Base-by-base conservation (phyloP, 2,329 filamentous ascomycete species). In the Grosmannia huntii region DNA sequence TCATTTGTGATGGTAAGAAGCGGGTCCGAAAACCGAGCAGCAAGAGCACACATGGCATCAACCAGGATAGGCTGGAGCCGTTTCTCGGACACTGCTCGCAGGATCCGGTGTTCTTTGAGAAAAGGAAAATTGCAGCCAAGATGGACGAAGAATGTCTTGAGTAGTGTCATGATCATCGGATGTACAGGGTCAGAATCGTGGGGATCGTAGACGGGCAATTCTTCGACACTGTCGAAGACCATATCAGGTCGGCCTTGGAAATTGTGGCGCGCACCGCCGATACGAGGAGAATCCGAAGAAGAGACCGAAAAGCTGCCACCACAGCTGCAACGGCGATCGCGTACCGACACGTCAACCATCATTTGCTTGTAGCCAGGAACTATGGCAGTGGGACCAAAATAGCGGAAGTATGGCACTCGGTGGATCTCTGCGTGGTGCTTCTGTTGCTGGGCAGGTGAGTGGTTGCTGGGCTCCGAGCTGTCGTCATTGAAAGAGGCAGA, bases 281-380 rank as follows among this genome's bases (percentile, higher is more conserved):
- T 33, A 9, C 60, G 48, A 4, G 58, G 16, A 1, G 77, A 76
- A 23, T 73, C 67, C 0, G 80, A 77, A 0, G 80, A 82, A 0
- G 76, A 72, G 10, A 71, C 75, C 0, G 83, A 81, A 53, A 81
- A 78, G 21, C 82, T 85, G 55, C 76, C 77, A 7, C 72, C 75
- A 10, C 76, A 78, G 56, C 83, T 84, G 27, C 79, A 78, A 27
- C 83, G 79, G 60, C 83, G 76, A 60, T 86, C 84, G 60, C 85
- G 80, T 33, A 91, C 82, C 57, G 86, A 85, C 21, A 71, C 64
- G 51, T 71, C 67, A 60, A 87, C 85, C 28, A 95, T 88, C 89
- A 95, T 95, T 69, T 95, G 89, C 71, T 95, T 95, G 73, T 90
- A 95, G 25, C 90, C 90, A 1, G 90, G 90, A 56, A 94, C 89